phyloP scores from a whole-genome alignment of 345 rosid species.

The Hibiscus trionum region DNA sequence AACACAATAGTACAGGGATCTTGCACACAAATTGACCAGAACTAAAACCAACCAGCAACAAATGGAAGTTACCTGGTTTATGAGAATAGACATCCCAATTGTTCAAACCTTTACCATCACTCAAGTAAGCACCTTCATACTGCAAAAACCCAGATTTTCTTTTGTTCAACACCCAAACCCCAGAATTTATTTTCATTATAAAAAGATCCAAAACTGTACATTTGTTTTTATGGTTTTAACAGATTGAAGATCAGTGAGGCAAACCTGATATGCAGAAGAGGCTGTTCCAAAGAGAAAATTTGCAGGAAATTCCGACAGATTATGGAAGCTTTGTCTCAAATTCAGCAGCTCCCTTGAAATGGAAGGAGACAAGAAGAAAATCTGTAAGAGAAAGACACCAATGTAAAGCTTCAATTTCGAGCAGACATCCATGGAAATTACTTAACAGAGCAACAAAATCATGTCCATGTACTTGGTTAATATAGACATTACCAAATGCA shows the following conservation, averaged over 20 bases:
- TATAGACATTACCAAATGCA: too few relatives aligned
- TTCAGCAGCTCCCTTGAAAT: not conserved
- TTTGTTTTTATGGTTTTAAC: too few relatives aligned
- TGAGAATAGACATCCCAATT: slow-evolving; percentile 47
- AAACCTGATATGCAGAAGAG: slow-evolving; percentile 25
- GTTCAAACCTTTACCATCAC: slow-evolving; percentile 47
- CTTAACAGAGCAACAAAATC: too few relatives aligned
- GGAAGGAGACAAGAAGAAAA: not conserved
- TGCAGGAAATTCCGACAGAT: slow-evolving; percentile 11
- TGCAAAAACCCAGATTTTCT: not conserved
- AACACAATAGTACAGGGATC: too few relatives aligned
- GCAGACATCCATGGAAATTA: slow-evolving; percentile 1
- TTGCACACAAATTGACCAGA: too few relatives aligned
- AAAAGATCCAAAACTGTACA: too few relatives aligned
- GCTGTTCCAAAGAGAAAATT: slow-evolving; percentile 26
- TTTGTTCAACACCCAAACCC: too few relatives aligned
- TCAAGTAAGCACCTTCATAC: not conserved
- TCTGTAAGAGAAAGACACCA: not conserved
- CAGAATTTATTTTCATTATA: too few relatives aligned
- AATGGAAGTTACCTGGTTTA: slow-evolving; percentile 17
- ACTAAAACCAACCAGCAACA: too few relatives aligned
- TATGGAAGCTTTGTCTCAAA: not conserved
- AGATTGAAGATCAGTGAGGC: not conserved
- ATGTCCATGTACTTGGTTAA: too few relatives aligned
- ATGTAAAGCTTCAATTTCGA: not conserved